Base-by-base conservation (phyloP, 257 asterid genomes). In the Schizonepeta tenuifolia region DNA sequence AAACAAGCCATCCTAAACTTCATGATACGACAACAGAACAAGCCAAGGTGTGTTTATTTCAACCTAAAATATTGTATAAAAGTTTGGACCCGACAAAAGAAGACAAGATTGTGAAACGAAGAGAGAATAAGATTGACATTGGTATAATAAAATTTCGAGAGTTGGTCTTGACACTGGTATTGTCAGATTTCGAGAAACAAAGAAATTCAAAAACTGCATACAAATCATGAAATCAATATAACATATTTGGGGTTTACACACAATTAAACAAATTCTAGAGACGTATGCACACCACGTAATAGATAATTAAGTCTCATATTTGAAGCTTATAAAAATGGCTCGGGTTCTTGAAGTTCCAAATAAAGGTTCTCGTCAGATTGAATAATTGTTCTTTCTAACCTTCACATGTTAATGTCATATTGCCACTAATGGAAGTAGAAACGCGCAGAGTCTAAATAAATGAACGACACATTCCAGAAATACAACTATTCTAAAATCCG, bases 1-100 rank as follows among this genome's bases (percentile, higher is more conserved):
- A 69, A 57, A 49, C 41, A 58, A 49, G 72, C n/a, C 44, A 65
- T 28, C 64, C 18, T 54, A 15, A 41, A 59, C 38, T 44, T 54
- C 58, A 51, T 24, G 21, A 22, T 65, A 43, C 20, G 43, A 44
- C 57, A 66, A 17, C 9, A 28, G 20, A 50, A 63, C 17, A 53
- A 13, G 21, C 36, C 41, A 17, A 54, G 28, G 44, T 47, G 44
- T 33, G 15, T 49, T 18, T 22, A 47, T 20, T 53, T 43, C 7
- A 24, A 65, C 49, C 53, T 11, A 54, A 65, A 12, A 66, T 24
- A n/a, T 18, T 28, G 18, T 35, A 28, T 12, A 47, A 5, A 55
- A 21, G 61, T 47, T 35, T 9, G 26, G 22, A 35, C 12, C 12
- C 14, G 4, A 43, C 63, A 68, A 53, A 18, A 63, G 9, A 49